Conservation (phyloP, 805 yeast species). For the Pichia californica region DNA sequence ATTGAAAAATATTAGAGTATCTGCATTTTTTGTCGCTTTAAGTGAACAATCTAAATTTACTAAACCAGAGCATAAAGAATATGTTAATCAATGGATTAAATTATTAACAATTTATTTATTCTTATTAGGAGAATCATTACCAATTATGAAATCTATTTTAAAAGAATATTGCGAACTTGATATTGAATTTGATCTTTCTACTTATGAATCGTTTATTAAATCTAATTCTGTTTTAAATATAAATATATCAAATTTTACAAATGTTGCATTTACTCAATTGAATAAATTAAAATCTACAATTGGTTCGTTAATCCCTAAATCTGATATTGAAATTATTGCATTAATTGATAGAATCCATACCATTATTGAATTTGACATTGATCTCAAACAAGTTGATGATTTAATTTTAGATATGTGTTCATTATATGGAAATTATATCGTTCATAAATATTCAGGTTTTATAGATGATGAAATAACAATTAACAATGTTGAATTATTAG, state of each 20-base stretch:
- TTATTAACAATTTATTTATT: slow-evolving; percentile 40
- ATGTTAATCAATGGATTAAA: slow-evolving; percentile 41
- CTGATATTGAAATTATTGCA: slow-evolving; percentile 44
- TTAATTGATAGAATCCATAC: slow-evolving; percentile 34
- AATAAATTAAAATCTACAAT: slow-evolving; percentile 19
- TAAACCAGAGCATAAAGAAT: slow-evolving; percentile 25
- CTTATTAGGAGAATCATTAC: slow-evolving; percentile 54
- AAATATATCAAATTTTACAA: slow-evolving; percentile 29
- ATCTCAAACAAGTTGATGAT: slow-evolving; percentile 19
- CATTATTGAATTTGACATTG: slow-evolving; percentile 22
- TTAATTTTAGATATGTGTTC: slow-evolving; percentile 34
- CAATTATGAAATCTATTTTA: slow-evolving; percentile 14
- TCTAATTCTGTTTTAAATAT: not conserved
- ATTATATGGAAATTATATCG: slow-evolving; percentile 38
- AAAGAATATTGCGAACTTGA: slow-evolving; percentile 15
- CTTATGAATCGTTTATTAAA: slow-evolving; percentile 11
- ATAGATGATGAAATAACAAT: not conserved
- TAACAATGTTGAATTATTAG: slow-evolving; percentile 14
- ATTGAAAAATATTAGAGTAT: slow-evolving; percentile 18
- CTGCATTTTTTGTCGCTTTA: slow-evolving; percentile 52
- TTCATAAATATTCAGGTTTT: slow-evolving; percentile 15
- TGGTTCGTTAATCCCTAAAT: slow-evolving; percentile 33
- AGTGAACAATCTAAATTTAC: slow-evolving; percentile 67
- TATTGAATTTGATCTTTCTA: slow-evolving; percentile 4
- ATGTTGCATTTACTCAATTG: slow-evolving; percentile 28